Conservation (phyloP, 2,329 filamentous ascomycete genomes). For the Fusarium aywerte region DNA sequence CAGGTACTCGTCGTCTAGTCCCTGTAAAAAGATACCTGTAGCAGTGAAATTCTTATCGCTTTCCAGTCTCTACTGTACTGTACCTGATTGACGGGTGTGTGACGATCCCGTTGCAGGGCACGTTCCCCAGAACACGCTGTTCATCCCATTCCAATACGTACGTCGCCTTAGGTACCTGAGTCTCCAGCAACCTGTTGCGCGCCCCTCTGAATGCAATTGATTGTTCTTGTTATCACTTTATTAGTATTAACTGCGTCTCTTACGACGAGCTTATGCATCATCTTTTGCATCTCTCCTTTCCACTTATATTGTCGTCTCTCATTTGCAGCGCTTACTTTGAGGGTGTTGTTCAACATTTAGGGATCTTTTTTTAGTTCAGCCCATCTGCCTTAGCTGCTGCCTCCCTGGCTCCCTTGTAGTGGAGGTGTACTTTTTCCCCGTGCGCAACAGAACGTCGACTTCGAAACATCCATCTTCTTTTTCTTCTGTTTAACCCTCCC, state of each 20-base stretch:
- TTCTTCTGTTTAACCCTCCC: conserved; percentile 16
- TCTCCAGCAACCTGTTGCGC: conserved; percentile 9
- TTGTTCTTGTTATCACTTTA: neutral
- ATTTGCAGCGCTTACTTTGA: neutral
- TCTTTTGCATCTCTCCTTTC: neutral
- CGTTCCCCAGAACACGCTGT: conserved; percentile 36
- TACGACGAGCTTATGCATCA: neutral
- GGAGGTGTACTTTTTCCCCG: conserved; percentile 35
- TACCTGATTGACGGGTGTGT: conserved; percentile 29
- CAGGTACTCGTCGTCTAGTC: conserved; percentile 15
- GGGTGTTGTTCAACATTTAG: neutral
- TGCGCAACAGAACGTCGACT: conserved; percentile 30
- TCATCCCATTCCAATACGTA: conserved; percentile 33
- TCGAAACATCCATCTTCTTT: conserved; percentile 38
- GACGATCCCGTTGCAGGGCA: conserved; percentile 36
- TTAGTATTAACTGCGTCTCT: neutral
- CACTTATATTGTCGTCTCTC: neutral
- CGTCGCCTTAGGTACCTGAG: neutral
- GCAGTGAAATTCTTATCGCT: conserved; percentile 5
- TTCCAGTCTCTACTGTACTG: neutral
- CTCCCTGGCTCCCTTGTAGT: conserved; percentile 13
- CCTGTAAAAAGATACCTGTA: conserved; percentile 21
- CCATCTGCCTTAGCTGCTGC: conserved; percentile 7
- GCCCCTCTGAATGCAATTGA: conserved; percentile 11
- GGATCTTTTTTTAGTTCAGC: conserved; percentile 21